These are phyloP conservation scores for Juncus inflexus DNA, from an alignment of 176 grass and related monocot species.

Conservation along the genomic window DNA sequence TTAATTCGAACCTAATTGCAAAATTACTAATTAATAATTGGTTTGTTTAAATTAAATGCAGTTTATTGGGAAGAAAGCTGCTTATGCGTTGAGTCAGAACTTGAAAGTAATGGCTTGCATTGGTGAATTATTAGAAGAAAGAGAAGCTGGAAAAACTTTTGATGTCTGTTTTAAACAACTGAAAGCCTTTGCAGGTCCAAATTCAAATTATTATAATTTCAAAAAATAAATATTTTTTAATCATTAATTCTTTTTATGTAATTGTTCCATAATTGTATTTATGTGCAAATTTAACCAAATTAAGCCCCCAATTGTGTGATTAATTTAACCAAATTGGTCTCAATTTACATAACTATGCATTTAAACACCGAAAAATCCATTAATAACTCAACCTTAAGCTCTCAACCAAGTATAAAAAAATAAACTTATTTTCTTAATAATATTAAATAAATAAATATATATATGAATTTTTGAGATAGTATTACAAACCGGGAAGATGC, in stretches of 20 bases:
- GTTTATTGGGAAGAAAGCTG: conserved; percentile 95
- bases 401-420: no score
- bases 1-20: neutral
- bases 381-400: no score
- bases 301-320: no score
- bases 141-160: conserved; percentile 96
- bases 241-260: no score
- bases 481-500: conserved; percentile 72
- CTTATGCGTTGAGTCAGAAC: conserved; percentile 97
- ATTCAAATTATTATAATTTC: neutral
- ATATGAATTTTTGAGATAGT: conserved; percentile 44
- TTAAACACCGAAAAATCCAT: no score
- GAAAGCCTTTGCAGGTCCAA: conserved; percentile 81
- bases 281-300: no score
- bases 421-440: no score
- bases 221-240: no score
- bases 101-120: conserved; percentile 96
- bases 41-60: conserved; percentile 29
- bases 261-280: no score
- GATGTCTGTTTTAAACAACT: conserved; percentile 91
- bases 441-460: no score
- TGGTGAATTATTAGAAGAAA: conserved; percentile 94
- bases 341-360: no score
- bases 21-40: conserved; percentile 14
- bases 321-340: no score